Conservation (phyloP, 164 flowering plant species). For the Cinnamomum micranthum region DNA sequence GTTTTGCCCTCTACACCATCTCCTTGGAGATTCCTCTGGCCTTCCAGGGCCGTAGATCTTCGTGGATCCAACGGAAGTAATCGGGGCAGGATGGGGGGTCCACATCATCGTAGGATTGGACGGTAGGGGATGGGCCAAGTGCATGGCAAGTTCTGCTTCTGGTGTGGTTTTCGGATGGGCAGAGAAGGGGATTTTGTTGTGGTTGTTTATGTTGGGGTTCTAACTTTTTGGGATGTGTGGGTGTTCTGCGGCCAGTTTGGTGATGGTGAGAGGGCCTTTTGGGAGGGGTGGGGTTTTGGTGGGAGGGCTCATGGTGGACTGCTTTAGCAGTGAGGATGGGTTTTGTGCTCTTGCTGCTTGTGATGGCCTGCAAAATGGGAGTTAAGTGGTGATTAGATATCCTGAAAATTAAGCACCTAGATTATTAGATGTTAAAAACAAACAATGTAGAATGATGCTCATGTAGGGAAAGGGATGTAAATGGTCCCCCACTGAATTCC, state of each 20-base stretch:
- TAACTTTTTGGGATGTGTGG: not conserved
- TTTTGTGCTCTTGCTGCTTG: not conserved
- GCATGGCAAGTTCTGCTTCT: slow-evolving; percentile 29
- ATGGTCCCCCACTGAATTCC: too few relatives aligned
- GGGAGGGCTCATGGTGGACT: not conserved
- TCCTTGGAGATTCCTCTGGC: slow-evolving; percentile 36
- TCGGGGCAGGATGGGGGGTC: slow-evolving; percentile 27
- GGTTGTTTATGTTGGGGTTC: not conserved
- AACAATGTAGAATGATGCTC: too few relatives aligned
- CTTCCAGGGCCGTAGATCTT: slow-evolving; percentile 44
- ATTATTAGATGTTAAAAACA: too few relatives aligned
- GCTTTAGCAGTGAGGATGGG: not conserved
- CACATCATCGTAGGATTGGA: not conserved
- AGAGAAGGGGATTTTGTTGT: too few relatives aligned
- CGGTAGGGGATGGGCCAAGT: not conserved
- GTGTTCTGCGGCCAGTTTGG: too few relatives aligned
- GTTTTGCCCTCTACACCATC: slow-evolving; percentile 26
- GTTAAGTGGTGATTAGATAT: too few relatives aligned
- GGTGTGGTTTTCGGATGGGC: too few relatives aligned
- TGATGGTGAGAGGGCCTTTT: not conserved
- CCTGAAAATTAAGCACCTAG: too few relatives aligned
- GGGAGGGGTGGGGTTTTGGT: not conserved
- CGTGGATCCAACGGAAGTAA: slow-evolving; percentile 52
- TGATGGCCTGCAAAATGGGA: not conserved
- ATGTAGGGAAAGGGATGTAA: too few relatives aligned